These are phyloP conservation scores for Leccinum longicurvipes DNA, from an alignment of 768 basidiomycete genomes.

Conservation along the genomic window DNA sequence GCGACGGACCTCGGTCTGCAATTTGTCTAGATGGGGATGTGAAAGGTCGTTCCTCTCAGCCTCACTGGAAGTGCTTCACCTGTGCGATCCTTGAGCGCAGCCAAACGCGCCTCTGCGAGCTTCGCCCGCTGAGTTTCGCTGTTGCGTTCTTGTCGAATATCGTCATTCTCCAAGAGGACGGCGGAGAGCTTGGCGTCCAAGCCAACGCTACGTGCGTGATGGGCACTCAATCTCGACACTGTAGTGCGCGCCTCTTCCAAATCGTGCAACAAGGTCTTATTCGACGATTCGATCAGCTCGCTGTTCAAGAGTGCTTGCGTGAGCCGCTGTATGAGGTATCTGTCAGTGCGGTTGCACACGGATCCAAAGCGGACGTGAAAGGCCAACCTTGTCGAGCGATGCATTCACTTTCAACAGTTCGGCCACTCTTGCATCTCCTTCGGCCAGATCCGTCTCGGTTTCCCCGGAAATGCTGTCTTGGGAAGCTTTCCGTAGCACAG, in stretches of 20 bases:
- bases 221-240: conserved; percentile 63
- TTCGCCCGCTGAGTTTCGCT: conserved; percentile 64
- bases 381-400: conserved; percentile 44
- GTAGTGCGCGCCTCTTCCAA: conserved; percentile 68
- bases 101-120: conserved; percentile 63
- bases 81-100: conserved; percentile 63
- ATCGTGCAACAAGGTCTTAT: conserved; percentile 68
- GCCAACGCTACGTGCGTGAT: conserved; percentile 67
- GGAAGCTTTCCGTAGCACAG: conserved; percentile 13
- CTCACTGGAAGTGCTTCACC: conserved; percentile 36
- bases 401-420: conserved; percentile 54
- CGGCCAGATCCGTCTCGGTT: conserved; percentile 13
- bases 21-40: conserved; percentile 48
- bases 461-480: conserved; percentile 9
- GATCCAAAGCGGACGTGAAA: not conserved
- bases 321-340: conserved; percentile 49
- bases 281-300: conserved; percentile 78
- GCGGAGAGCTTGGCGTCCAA: conserved; percentile 63
- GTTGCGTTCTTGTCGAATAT: conserved; percentile 80
- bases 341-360: conserved; percentile 4
- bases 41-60: conserved; percentile 1
- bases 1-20: conserved; percentile 62
- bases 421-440: conserved; percentile 34
- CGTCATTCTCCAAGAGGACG: conserved; percentile 75
- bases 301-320: conserved; percentile 77